Base-by-base conservation (phyloP, 805 yeast genomes). In the Candida krabiensis region DNA sequence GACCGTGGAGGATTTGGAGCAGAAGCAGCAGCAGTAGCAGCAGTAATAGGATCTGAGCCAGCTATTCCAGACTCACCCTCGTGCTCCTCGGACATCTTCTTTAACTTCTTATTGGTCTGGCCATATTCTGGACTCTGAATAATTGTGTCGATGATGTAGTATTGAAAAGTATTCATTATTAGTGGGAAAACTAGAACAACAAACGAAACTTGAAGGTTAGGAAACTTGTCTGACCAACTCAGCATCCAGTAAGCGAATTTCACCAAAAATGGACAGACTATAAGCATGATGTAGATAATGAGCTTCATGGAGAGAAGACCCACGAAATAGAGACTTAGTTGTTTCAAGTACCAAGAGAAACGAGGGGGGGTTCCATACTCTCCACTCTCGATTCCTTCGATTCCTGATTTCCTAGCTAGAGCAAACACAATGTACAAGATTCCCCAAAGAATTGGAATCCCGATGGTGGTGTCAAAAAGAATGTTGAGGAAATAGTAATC, bases 401-500 rank as follows among this genome's bases (percentile, higher is more conserved):
- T 63, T 16, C 77, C 70, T 3, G 72, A 49, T 22, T 53, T 54
- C 45, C 66, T 67, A 15, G 77, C 75, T 2, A 69, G 37, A 12
- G 60, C 63, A 56, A 81, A 83, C 1, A 80, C 67, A 2, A 69
- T 44, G 41, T 73, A 73, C 19, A 90, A 69, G 17, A 68, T 61
- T 5, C 61, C 60, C 79, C 86, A 85, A 18, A 85, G 64, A 2
- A 91, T 75, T 5, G 95, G 95, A 2, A 91, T 91, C 0, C 99
- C 99, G 5, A 90, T 73, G 0, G 99, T 91, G 28, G 98, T 90
- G 60, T 91, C 99, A 56, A 91, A 76, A 19, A 91, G 71, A 26
- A 91, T 75, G 53, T 86, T 91, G 38, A 93, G 67, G 56, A 91
- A 91, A 66, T 93, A 91, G 93, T 96, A 93, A 50, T 87, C 91